These are phyloP conservation scores for Tulasnella sp. DNA, from an alignment of 768 basidiomycete genomes.

Conservation along the genomic window DNA sequence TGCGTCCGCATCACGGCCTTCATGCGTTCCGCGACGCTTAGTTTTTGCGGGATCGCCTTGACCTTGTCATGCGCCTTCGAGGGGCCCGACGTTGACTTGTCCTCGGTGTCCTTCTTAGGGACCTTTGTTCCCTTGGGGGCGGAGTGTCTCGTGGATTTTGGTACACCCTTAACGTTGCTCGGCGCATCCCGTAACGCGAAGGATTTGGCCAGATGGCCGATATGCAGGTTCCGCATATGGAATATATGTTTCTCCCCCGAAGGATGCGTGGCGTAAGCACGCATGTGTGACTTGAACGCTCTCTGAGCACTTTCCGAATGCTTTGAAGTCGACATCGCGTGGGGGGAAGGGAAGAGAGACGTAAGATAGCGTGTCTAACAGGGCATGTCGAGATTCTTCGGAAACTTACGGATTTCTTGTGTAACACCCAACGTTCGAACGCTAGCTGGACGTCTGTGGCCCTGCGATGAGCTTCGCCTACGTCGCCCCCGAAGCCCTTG, in stretches of 20 bases:
- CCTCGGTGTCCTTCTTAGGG: slow-evolving; percentile 20
- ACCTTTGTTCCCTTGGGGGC: slow-evolving; percentile 2
- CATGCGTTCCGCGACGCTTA: slow-evolving; percentile 72
- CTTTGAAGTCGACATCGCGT: too few species aligned
- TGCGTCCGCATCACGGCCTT: slow-evolving; percentile 69
- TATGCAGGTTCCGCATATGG: slow-evolving; percentile 85
- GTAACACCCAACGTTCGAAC: slow-evolving; percentile 88
- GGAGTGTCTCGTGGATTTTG: not conserved
- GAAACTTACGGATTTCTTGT: slow-evolving; percentile 49
- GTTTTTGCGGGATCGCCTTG: slow-evolving; percentile 27
- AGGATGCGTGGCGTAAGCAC: slow-evolving; percentile 96
- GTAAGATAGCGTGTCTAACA: not conserved
- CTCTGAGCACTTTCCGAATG: slow-evolving; percentile 63
- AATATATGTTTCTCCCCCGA: slow-evolving; percentile 92
- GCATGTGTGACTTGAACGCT: slow-evolving; percentile 84
- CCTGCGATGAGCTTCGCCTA: slow-evolving; percentile 65
- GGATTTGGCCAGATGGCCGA: slow-evolving; percentile 88
- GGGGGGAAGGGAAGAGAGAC: not conserved
- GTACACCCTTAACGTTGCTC: slow-evolving; percentile 25
- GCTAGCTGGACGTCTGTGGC: slow-evolving; percentile 94
- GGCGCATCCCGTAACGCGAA: slow-evolving; percentile 86
- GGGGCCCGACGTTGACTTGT: slow-evolving; percentile 21
- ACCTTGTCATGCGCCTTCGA: slow-evolving; percentile 30
- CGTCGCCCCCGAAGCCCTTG: slow-evolving; percentile 75
- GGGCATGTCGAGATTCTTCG: too few species aligned